Evolutionary conservation across 2,329 filamentous ascomycete species (phyloP), one percentile per base, ranked within the genome.

Genomic region (Neofusicoccum cordaticola): DNA sequence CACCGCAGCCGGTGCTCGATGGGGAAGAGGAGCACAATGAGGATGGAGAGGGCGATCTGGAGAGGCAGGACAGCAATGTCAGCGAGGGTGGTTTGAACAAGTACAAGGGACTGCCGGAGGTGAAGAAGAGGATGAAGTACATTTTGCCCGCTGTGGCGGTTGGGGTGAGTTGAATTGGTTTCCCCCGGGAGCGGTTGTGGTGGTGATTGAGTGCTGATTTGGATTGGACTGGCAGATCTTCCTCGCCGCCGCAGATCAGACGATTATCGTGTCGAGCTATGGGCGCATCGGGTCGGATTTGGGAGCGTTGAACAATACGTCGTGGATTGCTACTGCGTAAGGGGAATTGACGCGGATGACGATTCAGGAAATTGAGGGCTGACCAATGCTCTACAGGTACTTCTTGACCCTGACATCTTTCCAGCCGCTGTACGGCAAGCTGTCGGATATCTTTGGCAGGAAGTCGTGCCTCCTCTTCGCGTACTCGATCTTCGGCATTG

Each of bases 191-290:
- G 19, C 41, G 19, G 9, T 44, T 62, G 42, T 47, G 9, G 34
- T 27, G n/a, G 17, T 13, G 15, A n/a, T 9, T 17, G 53, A 65
- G 17, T n/a, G 35, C 62, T 47, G 19, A 41, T 66, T 13, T 13
- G 45, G 71, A 15, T 11, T 34, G 17, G 13, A 11, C 15, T 27
- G 42, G 31, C 42, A 90, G 88, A 80, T 93, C 45, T 91, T 91
- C 72, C 81, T 94, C 7, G 84, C 88, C 19, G 89, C 90, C 3
- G 83, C 89, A 58, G 91, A 94, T 72, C 90, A 93, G 74, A 91
- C 91, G 0, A 86, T 93, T 62, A 88, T 91, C 35, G 86, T 93
- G 56, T 87, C 87, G n/a, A 88, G 85, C n/a, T 93, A 93, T 74
- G 89, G 89, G 57, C 86, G 84, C 67, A 93, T 94, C 70, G 90